Base-by-base conservation (phyloP, 805 yeast genomes). In the Candida hungchunana region DNA sequence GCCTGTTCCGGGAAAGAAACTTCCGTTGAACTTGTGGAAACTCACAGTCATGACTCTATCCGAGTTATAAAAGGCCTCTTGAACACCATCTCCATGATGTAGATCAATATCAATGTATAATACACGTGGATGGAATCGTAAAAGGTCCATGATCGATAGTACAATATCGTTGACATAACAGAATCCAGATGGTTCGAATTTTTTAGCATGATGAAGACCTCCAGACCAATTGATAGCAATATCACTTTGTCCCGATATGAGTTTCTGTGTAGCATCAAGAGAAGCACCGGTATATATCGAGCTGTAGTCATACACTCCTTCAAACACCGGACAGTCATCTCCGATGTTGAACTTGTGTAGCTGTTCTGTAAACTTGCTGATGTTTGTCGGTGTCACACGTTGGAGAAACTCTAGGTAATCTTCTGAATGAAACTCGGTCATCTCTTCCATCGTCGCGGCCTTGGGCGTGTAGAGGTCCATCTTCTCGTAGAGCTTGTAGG, bases 61-160 rank as follows among this genome's bases (percentile, higher is more conserved):
- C 2, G 96, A 85, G 13, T 93, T 76, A 63, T 90, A 85, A 55
- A 90, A 90, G 1, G 97, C 97, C 60, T 90, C 97, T 60, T 90
- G 96, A 14, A 90, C 97, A 46, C 97, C 97, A 61, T 90, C 97
- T 29, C 97, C 97, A 56, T 90, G 97, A 59, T 90, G 97, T 11
- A 90, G 75, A 59, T 90, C 97, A 38, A 88, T 89, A 60, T 90
- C 97, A 36, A 90, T 84, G 58, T 90, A 90, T 56, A 90, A 68
- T 7, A 90, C 96, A 46, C 97, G 73, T 27, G 96, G 93, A 61
- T 89, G 96, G 46, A 85, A 87, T 35, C 96, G 67, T 42, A 90
- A 66, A 27, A 90, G 68, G 57, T 90, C 87, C 43, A 90, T 67
- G 28, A 89, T 86, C 31, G 95, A 87, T 31, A 90, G 66, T 1